Evolutionary conservation across 2,329 filamentous ascomycete species (phyloP).

Genomic region (Colletotrichum trifolii): DNA sequence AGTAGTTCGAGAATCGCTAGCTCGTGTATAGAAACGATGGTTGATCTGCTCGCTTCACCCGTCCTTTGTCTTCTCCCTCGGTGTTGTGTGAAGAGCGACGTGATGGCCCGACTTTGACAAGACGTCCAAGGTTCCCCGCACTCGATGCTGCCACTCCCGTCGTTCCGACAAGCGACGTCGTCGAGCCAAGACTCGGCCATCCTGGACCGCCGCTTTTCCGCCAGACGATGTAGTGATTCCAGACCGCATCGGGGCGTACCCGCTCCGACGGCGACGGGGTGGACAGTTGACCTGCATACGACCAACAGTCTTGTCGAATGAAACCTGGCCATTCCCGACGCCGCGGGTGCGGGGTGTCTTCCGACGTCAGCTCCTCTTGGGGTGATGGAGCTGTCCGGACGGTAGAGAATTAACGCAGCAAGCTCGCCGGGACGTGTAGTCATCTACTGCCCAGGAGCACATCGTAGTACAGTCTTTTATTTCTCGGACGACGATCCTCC

Average conservation of each 20-base stretch:
- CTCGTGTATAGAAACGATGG: neutral
- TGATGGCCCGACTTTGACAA: neutral
- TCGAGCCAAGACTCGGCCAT: conserved; percentile 5
- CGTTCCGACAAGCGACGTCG: conserved; percentile 18
- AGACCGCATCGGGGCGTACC: conserved; percentile 4
- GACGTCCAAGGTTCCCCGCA: neutral
- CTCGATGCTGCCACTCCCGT: neutral
- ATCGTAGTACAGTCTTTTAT: no score
- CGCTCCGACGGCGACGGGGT: neutral
- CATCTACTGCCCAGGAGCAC: no score
- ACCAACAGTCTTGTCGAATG: neutral
- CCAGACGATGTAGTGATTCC: neutral
- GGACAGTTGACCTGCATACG: conserved; percentile 16
- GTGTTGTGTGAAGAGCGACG: no score
- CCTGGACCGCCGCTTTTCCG: conserved; percentile 11
- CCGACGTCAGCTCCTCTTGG: neutral
- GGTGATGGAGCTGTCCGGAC: neutral
- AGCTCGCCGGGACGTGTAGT: neutral
- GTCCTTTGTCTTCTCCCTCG: neutral
- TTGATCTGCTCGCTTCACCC: neutral
- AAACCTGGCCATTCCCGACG: conserved; percentile 28
- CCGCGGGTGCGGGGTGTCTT: conserved; percentile 12
- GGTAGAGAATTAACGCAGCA: neutral
- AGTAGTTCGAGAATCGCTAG: neutral
- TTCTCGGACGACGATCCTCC: conserved; percentile 30